Base-by-base conservation (phyloP, 192 early-diverging fungal species). In the Paraglomus occultum region DNA sequence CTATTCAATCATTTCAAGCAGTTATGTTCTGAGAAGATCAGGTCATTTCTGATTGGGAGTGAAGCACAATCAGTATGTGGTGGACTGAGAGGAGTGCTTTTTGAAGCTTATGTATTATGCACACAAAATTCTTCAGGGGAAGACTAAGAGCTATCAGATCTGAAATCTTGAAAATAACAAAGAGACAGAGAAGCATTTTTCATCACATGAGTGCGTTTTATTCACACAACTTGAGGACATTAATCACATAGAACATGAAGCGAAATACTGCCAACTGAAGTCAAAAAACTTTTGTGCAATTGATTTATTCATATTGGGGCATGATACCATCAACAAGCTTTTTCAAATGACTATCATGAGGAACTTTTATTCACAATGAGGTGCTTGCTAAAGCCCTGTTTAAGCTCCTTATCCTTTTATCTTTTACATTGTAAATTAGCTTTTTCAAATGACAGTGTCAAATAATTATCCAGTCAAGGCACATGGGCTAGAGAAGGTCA, bases 281-380 rank as follows among this genome's bases (percentile, higher is more conserved):
- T 63, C 61, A 22, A 63, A 48, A 63, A 45, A 42, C 17, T 63
- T 63, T n/a, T 63, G 44, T 47, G 61, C 61, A 42, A 63, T 63
- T 20, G 61, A 63, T 63, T 42, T 43, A 47, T 63, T 63, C 44
- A 46, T 63, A 63, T 63, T 46, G 61, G 61, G 61, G 44, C 61
- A 63, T 60, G 43, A 60, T 39, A 39, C 58, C 39, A 60, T 63
- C 44, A 63, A 63, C 61, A 63, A 14, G 20, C 44, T 63, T 63
- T 63, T 63, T 63, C 60, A 62, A 62, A 62, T 62, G 60, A 62
- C 60, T n/a, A n/a, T n/a, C n/a, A n/a, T n/a, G n/a, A n/a, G n/a
- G n/a, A n/a, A n/a, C n/a, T n/a, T n/a, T n/a, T n/a, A n/a, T n/a
- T n/a, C n/a, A n/a, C n/a, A n/a, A n/a, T n/a, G n/a, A n/a, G n/a